Base-by-base conservation (phyloP, 2,329 filamentous ascomycete species). In the Colletotrichum aenigma region DNA sequence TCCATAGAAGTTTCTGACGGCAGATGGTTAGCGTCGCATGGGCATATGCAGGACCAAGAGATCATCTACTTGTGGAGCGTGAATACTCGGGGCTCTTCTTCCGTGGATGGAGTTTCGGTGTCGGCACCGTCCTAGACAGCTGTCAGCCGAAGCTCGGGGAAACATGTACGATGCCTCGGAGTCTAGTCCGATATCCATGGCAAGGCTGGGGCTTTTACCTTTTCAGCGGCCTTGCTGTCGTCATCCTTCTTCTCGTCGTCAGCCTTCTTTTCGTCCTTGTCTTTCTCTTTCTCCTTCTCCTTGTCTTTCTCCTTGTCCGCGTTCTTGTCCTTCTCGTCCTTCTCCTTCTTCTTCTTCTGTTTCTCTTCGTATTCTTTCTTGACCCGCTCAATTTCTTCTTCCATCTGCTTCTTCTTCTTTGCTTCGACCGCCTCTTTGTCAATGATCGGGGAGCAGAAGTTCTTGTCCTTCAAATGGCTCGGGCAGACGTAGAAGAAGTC, bases 401-500 rank as follows among this genome's bases (percentile, higher is more conserved):
- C 91, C 68, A 92, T 83, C 74, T 93, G 91, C 81, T 91, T 91
- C 80, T 94, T 92, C 78, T 90, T 90, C 81, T 92, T 93, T 81
- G 88, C 90, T 83, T 93, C 89, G 81, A 91, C 81, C 76, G 93
- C 87, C 78, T 90, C 93, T 68, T 92, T 90, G 80, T 96, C 94
- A 75, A 94, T 89, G 76, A 94, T 93, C 76, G 95, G 93, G 80
- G 89, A 88, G 81, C 94, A 96, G 83, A 98, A 98, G 55, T 94
- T 92, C 36, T 88, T 89, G 81, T 98, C 97, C 81, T 94, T 95
- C 10, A 98, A 87, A 84, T 99, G 97, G 36, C 90, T 88, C 7
- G 93, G 89, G 80, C 97, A 99, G 60, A 97, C 91, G 83, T 97
- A 98, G 87, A 99, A 98, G 85, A 96, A 97, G 83, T 98, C 96